Evolutionary conservation across 2,329 filamentous ascomycete species (phyloP).

Genomic region (Lomentospora prolificans): DNA sequence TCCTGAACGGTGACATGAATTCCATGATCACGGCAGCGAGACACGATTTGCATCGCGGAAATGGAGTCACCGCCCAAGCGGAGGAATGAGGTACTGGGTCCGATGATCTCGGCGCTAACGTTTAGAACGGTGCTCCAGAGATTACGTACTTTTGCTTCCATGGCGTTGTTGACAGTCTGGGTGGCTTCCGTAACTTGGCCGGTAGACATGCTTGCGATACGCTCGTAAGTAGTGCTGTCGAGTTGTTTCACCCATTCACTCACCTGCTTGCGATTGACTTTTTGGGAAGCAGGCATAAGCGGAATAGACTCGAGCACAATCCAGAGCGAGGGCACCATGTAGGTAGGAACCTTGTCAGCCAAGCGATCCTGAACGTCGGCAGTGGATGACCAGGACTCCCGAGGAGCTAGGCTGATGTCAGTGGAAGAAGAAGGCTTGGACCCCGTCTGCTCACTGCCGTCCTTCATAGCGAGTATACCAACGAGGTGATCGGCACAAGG

Average conservation of each 20-base stretch:
- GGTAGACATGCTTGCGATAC: conserved; percentile 25
- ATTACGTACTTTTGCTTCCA: conserved; percentile 12
- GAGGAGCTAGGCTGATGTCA: neutral
- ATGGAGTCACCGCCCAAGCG: conserved; percentile 34
- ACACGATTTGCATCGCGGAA: conserved; percentile 30
- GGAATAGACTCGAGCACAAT: conserved; percentile 19
- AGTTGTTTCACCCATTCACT: conserved; percentile 32
- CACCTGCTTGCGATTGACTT: conserved; percentile 25
- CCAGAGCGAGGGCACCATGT: conserved; percentile 25
- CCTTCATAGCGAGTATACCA: neutral
- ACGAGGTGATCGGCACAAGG: neutral
- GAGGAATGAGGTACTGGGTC: conserved; percentile 25
- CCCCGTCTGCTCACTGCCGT: neutral
- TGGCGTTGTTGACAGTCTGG: conserved; percentile 4
- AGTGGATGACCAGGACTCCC: neutral
- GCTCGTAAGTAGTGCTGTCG: conserved; percentile 26
- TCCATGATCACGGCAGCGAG: conserved; percentile 23
- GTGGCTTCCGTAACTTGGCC: conserved; percentile 2
- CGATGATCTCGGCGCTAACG: conserved; percentile 19
- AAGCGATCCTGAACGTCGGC: conserved; percentile 19
- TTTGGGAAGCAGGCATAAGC: conserved; percentile 16
- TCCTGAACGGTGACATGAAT: conserved; percentile 22
- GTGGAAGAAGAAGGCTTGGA: neutral
- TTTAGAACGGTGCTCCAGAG: conserved; percentile 34
- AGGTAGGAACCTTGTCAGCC: conserved; percentile 22